A percentile compares a stretch with the other conserved stretches of the same genome.
phyloP scores from a whole-genome alignment of 345 rosid genomes.

The Nephelium lappaceum region DNA sequence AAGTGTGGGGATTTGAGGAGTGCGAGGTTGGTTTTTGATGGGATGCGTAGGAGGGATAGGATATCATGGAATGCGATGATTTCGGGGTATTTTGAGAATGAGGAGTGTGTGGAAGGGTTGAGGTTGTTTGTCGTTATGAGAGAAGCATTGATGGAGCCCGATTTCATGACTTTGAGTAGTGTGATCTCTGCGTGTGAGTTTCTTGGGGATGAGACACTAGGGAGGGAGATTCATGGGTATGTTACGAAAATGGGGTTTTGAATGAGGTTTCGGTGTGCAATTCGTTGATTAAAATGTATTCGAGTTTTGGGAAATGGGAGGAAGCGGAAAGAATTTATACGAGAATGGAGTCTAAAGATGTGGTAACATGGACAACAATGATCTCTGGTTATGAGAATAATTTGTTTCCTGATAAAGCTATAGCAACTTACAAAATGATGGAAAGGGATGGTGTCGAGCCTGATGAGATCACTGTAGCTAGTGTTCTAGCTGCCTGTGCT shows the following conservation, averaged over 20 bases:
- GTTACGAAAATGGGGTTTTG: slow-evolving; percentile 52
- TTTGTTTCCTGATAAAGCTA: slow-evolving; percentile 54
- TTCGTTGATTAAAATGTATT: slow-evolving; percentile 74
- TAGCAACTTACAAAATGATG: slow-evolving; percentile 61
- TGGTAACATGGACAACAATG: slow-evolving; percentile 87
- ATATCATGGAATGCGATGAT: slow-evolving; percentile 97
- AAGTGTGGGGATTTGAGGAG: slow-evolving; percentile 61
- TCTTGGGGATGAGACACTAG: slow-evolving; percentile 62
- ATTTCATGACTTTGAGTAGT: slow-evolving; percentile 87
- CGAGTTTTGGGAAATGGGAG: slow-evolving; percentile 47
- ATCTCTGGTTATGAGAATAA: slow-evolving; percentile 73
- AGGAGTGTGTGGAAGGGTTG: slow-evolving; percentile 63
- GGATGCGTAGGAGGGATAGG: slow-evolving; percentile 71
- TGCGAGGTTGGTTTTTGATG: slow-evolving; percentile 67
- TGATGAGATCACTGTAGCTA: slow-evolving; percentile 70
- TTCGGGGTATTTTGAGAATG: slow-evolving; percentile 83
- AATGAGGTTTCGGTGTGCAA: slow-evolving; percentile 62
- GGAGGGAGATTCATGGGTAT: slow-evolving; percentile 67
- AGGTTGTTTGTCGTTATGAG: slow-evolving; percentile 68
- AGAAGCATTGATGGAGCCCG: slow-evolving; percentile 65
- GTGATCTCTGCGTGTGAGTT: slow-evolving; percentile 68
- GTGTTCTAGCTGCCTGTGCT: slow-evolving; percentile 70
- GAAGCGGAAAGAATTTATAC: slow-evolving; percentile 61
- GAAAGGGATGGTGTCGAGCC: slow-evolving; percentile 51
- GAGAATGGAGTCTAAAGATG: slow-evolving; percentile 63